Percentiles rank a stretch among this genome's conserved stretches.
These are phyloP conservation scores for Coccomyxa subellipsoidea DNA, from an alignment of 163 green algal species.

Conservation along the genomic window DNA sequence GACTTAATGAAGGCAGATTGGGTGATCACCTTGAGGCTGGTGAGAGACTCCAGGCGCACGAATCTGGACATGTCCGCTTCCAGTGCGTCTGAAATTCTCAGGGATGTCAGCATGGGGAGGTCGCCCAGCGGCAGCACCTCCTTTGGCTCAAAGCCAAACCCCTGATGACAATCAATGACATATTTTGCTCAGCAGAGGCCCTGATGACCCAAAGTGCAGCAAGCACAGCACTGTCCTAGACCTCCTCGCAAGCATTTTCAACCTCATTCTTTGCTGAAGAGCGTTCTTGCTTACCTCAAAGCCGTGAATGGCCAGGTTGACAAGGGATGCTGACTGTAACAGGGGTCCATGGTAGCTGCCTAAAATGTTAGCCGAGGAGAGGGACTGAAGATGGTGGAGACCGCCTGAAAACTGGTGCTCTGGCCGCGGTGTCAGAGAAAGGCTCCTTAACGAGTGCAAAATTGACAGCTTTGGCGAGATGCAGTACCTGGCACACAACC, in stretches of 20 bases:
- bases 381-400: neutral
- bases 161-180: neutral
- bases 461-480: neutral
- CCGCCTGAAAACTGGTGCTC: neutral
- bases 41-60: neutral
- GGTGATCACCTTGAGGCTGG: neutral
- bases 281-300: neutral
- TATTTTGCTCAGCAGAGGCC: neutral
- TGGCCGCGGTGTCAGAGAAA: neutral
- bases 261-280: neutral
- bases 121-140: neutral
- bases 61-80: neutral
- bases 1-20: neutral
- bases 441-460: neutral
- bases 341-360: neutral
- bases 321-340: neutral
- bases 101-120: neutral
- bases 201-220: too few relatives aligned
- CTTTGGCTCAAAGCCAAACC: neutral
- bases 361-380: neutral
- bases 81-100: neutral
- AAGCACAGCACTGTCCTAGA: too few relatives aligned
- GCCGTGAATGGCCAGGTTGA: neutral
- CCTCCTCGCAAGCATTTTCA: neutral
- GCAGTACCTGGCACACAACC: neutral